phyloP scores from a whole-genome alignment of 2,329 filamentous ascomycete species.

The Colletotrichum cordylinicola region DNA sequence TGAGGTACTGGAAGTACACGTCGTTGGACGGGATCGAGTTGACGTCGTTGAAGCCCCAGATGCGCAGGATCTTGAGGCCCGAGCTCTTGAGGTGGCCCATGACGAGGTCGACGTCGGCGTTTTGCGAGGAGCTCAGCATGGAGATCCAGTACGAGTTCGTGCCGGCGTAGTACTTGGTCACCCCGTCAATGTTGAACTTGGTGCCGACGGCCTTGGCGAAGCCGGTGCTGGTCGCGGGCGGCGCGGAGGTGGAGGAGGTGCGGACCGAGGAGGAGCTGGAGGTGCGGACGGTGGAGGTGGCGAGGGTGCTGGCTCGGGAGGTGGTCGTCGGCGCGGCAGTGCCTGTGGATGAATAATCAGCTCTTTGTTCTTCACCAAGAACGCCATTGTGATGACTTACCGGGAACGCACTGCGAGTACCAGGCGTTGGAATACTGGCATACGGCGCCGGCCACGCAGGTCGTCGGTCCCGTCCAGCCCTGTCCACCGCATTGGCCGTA shows the following conservation, averaged over 20 bases:
- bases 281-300: slow-evolving; percentile 10
- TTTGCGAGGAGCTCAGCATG: slow-evolving; percentile 53
- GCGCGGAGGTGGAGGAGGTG: slow-evolving; percentile 12
- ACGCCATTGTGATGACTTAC: slow-evolving; percentile 21
- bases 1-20: slow-evolving; percentile 55
- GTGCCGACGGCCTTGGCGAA: slow-evolving; percentile 31
- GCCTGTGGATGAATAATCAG: background rate
- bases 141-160: slow-evolving; percentile 64
- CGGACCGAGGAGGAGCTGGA: slow-evolving; percentile 9
- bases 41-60: slow-evolving; percentile 69
- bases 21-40: slow-evolving; percentile 37
- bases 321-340: slow-evolving; percentile 23
- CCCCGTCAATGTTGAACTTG: slow-evolving; percentile 48
- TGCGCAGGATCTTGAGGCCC: slow-evolving; percentile 61
- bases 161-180: slow-evolving; percentile 55
- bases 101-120: slow-evolving; percentile 59
- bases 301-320: slow-evolving; percentile 1
- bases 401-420: slow-evolving; percentile 42
- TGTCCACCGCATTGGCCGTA: slow-evolving; percentile 48
- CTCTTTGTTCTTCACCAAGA: too few relatives aligned
- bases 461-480: slow-evolving; percentile 46
- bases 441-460: slow-evolving; percentile 43
- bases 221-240: slow-evolving; percentile 22
- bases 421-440: slow-evolving; percentile 41
- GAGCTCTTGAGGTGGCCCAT: slow-evolving; percentile 53